Percentiles rank a stretch among this genome's conserved stretches.
Conservation (phyloP, 441 rosid genomes). For the Adansonia madagascariensis region DNA sequence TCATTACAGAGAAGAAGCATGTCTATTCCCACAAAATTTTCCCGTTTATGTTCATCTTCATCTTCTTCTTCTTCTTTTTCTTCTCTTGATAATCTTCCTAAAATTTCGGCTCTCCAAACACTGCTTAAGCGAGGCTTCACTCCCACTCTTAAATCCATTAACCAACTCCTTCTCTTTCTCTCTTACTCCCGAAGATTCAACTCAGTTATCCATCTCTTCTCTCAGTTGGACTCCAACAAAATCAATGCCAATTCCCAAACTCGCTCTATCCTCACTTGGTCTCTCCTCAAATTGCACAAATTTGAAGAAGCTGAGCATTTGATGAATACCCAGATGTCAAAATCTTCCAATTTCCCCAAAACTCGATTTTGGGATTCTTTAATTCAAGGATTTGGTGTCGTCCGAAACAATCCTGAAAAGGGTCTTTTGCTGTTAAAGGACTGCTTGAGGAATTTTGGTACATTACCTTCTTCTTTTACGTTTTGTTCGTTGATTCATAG, state of each 20-base stretch:
- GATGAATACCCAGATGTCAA: slow-evolving; percentile 45
- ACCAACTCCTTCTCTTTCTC: slow-evolving; percentile 56
- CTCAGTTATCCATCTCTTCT: slow-evolving; percentile 46
- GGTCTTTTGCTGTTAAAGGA: slow-evolving; percentile 48
- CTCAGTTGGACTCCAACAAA: slow-evolving; percentile 50
- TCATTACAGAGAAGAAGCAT: not conserved
- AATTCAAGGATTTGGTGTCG: slow-evolving; percentile 50
- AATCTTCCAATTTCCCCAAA: slow-evolving; percentile 38
- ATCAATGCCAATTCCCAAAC: slow-evolving; percentile 41
- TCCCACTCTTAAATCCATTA: slow-evolving; percentile 61
- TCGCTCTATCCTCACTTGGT: slow-evolving; percentile 48
- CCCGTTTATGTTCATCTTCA: slow-evolving; percentile 17
- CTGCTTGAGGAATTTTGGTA: slow-evolving; percentile 51
- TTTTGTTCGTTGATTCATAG: slow-evolving; percentile 54
- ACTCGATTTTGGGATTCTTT: slow-evolving; percentile 50
- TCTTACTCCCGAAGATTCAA: slow-evolving; percentile 43
- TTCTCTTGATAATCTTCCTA: slow-evolving; percentile 10
- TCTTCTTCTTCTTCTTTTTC: slow-evolving; percentile 16
- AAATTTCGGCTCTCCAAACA: slow-evolving; percentile 41
- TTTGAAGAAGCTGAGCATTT: slow-evolving; percentile 64
- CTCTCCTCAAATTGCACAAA: slow-evolving; percentile 57
- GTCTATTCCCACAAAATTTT: not conserved
- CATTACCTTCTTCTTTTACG: slow-evolving; percentile 61
- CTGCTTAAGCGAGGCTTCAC: slow-evolving; percentile 69
- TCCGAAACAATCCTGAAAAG: slow-evolving; percentile 48